phyloP scores from a whole-genome alignment of 306 rosid species.

The Prunus salicina region DNA sequence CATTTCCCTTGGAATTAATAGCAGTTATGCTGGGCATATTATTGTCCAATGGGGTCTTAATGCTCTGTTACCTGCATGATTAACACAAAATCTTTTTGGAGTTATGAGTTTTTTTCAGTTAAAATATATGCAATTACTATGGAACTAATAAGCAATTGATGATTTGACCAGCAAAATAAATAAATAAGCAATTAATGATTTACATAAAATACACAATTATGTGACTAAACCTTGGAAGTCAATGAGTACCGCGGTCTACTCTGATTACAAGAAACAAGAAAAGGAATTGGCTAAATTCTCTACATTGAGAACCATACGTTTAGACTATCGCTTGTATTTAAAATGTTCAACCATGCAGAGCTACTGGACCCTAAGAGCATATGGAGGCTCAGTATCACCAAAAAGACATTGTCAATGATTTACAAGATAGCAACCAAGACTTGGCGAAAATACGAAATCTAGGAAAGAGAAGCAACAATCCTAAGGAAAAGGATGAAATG shows the following conservation, averaged over 20 bases:
- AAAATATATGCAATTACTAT: background rate
- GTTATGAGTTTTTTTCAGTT: background rate
- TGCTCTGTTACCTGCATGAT: background rate
- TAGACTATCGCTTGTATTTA: too few species aligned
- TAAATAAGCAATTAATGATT: background rate
- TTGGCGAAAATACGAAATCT: background rate
- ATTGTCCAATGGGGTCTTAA: background rate
- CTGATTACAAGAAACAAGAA: too few species aligned
- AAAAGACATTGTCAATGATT: background rate
- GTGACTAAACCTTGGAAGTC: too few species aligned
- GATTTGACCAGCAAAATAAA: too few species aligned
- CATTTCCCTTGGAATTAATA: background rate
- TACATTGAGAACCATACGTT: too few species aligned
- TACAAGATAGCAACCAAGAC: background rate
- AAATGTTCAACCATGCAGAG: too few species aligned
- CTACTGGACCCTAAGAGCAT: too few species aligned
- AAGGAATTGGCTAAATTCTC: too few species aligned
- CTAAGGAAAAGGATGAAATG: background rate
- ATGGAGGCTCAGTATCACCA: too few species aligned
- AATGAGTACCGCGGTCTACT: too few species aligned
- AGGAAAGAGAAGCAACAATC: background rate
- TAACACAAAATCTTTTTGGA: background rate
- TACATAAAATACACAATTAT: too few species aligned
- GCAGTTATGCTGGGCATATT: slow-evolving; percentile 4
- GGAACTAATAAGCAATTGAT: background rate